Base-by-base conservation (phyloP, 2,329 filamentous ascomycete genomes). In the Nigrospora osmanthi region DNA sequence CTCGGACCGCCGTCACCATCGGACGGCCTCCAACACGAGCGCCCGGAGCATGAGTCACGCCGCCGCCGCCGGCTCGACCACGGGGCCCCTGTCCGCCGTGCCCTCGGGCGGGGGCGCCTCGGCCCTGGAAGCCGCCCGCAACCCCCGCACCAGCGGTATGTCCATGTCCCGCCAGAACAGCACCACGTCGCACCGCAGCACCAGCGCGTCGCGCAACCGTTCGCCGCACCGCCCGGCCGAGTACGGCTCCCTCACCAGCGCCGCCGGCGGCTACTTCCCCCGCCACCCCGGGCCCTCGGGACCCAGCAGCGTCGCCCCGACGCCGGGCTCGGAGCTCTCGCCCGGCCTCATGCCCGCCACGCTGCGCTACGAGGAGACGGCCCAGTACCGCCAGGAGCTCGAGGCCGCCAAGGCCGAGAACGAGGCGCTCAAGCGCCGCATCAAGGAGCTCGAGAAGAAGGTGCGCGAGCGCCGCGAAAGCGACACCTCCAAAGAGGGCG, bases 391-490 rank as follows among this genome's bases (percentile, higher is more conserved):
- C 5, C 68, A 72, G 34, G 81, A 85, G 56, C 65, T 85, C 0
- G 81, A 85, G 19, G 64, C 55, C 6, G 76, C 78, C 35, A 83
- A 81, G 63, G 69, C 72, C 39, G 81, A 85, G 62, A 85, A 85
- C 48, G 81, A 85, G 43, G 59, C 62, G 0, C 62, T 85, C 38
- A 81, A 80, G 66, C 68, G 72, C 44, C 71, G 76, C 13, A 75
- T 85, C 47, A 71, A 78, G 38, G 81, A 85, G 37, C 62, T 85
- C 11, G 81, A 85, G 63, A 68, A 71, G 34, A 63, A 70, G 49
- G 64, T 83, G 9, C 66, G 71, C 7, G 72, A 76, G 40, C 62
- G 70, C 11, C 64, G 70, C 32, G 62, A 68, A 34, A 72, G 72
- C 52, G 73, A 76, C 35, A 32, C 49, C 2, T 44, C 38, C 4